Evolutionary conservation across 176 grass and related monocot genomes (phyloP).

Genomic region (Bothriochloa decipiens): DNA sequence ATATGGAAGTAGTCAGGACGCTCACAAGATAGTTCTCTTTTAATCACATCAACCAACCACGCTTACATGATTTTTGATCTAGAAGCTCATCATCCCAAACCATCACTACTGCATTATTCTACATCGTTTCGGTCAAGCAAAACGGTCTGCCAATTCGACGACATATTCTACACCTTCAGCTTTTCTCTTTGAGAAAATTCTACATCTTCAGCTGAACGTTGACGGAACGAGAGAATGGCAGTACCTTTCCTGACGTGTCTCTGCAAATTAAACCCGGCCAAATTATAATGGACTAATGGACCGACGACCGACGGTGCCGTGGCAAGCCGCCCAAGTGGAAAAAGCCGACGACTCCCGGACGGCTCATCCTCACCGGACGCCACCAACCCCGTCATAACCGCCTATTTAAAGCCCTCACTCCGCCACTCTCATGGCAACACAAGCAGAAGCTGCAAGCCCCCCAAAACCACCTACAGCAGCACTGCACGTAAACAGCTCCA

Average conservation of each 20-base stretch:
- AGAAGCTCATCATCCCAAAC: too few species aligned
- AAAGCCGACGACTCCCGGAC: background rate
- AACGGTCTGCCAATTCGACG: too few species aligned
- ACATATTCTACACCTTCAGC: too few species aligned
- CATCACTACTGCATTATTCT: too few species aligned
- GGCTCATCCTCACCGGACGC: background rate
- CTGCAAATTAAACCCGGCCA: background rate
- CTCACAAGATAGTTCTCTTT: too few species aligned
- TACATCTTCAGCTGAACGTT: background rate
- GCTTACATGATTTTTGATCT: too few species aligned
- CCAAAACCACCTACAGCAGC: background rate
- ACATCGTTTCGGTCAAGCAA: too few species aligned
- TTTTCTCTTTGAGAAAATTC: too few species aligned
- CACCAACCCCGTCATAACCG: slow-evolving; percentile 31
- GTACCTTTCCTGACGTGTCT: background rate
- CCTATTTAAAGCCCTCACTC: slow-evolving; percentile 44
- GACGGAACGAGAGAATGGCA: background rate
- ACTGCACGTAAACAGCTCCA: too few species aligned
- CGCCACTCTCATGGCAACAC: background rate
- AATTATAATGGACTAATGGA: background rate
- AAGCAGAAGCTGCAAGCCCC: background rate
- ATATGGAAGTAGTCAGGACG: too few species aligned
- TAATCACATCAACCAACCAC: too few species aligned
- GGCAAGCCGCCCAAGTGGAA: background rate
- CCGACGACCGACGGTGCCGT: too few species aligned